Evolutionary conservation across 1,284 basidiomycete genomes (phyloP), one percentile per base, ranked within the genome.

Genomic region (Sphaerobolus stellatus): DNA sequence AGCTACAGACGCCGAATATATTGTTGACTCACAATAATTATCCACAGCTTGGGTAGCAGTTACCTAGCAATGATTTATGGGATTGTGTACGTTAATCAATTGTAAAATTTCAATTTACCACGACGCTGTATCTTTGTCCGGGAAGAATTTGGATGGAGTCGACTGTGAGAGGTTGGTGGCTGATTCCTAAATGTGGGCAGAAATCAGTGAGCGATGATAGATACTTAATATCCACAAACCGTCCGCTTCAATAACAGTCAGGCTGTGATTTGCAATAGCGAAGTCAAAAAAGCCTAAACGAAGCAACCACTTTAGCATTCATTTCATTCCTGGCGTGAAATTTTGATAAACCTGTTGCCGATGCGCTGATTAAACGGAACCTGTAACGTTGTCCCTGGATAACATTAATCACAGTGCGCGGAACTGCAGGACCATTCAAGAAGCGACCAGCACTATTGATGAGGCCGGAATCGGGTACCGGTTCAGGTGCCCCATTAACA

Each of bases 391-490:
- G 72, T 18, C 71, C 71, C 14, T 59, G 43, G 9, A 60, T 51
- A 31, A 75, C 73, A 53, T 69, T 71, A 54, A 73, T 58, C 8
- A 69, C 66, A 16, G 70, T 56, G 56, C 65, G 68, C 1, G 64
- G 61, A n/a, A 70, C 64, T 28, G 62, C 61, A 7, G 71, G 72
- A 3, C 71, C 73, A 6, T 66, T 69, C 8, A 64, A 55, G 58
- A 65, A 80, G 7, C 73, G 65, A 5, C 79, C 79, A 30, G 48
- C 52, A 20, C 74, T 73, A 56, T 76, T 75, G 59, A 76, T 75
- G n/a, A 75, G 57, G n/a, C 65, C 67, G 31, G 71, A 61, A 49
- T 74, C 65, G 5, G 67, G 63, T 14, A 68, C 65, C 2, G 67
- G 67, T 29, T 52, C 50, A 13, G 27, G 16, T 5, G 28, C 40